A percentile compares a stretch with the other conserved stretches of the same genome.
Conservation (phyloP, 208 protist genomes). For the Trypanosoma cruzi region DNA sequence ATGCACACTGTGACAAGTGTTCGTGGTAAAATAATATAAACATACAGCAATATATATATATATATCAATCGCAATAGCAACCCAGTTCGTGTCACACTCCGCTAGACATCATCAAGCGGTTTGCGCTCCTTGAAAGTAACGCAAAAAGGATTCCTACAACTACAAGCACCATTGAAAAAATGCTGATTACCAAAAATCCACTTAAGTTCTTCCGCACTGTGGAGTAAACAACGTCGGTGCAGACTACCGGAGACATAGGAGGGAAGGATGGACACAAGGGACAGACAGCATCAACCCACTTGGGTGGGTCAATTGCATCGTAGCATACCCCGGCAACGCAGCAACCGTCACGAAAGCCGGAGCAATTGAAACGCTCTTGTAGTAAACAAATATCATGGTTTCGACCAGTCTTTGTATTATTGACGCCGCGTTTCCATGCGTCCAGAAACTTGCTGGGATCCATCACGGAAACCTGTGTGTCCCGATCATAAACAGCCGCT, state of each 20-base stretch:
- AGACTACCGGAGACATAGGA: slow-evolving; percentile 24
- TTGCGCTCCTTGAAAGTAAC: slow-evolving; percentile 28
- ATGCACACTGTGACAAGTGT: not conserved
- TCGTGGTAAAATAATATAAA: not conserved
- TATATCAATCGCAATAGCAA: not conserved
- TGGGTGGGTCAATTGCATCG: slow-evolving; percentile 18
- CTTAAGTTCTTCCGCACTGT: slow-evolving; percentile 31
- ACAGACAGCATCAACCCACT: slow-evolving; percentile 31
- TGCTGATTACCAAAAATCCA: slow-evolving; percentile 34
- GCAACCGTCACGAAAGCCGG: slow-evolving; percentile 35
- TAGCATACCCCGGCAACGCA: slow-evolving; percentile 33
- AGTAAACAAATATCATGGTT: slow-evolving; percentile 28
- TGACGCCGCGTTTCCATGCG: slow-evolving; percentile 28
- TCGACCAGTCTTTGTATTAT: slow-evolving; percentile 20
- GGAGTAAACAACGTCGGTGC: slow-evolving; percentile 24
- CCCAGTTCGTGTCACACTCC: not conserved
- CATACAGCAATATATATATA: slow-evolving; percentile 6
- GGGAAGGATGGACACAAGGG: slow-evolving; percentile 22
- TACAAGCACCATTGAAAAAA: slow-evolving; percentile 34
- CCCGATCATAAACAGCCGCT: slow-evolving; percentile 21
- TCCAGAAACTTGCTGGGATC: slow-evolving; percentile 20
- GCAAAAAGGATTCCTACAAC: slow-evolving; percentile 31
- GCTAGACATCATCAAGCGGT: slow-evolving; percentile 9
- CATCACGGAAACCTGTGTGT: slow-evolving; percentile 12
- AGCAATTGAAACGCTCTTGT: slow-evolving; percentile 32